Percentiles rank a stretch among this genome's conserved stretches.
These are phyloP conservation scores for Microthlaspi erraticum DNA, from an alignment of 345 rosid species.

Conservation along the genomic window DNA sequence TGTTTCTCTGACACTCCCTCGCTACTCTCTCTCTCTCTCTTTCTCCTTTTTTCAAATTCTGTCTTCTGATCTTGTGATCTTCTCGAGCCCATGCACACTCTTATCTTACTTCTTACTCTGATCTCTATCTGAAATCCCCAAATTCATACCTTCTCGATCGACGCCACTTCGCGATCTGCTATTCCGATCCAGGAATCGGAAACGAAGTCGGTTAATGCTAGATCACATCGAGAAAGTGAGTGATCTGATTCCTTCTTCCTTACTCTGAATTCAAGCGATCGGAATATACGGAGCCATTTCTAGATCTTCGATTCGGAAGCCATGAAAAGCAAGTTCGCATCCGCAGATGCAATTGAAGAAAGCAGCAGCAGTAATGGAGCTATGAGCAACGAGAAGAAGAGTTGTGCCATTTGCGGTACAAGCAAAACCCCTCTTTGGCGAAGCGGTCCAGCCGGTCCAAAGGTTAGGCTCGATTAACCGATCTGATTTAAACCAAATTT, in stretches of 20 bases:
- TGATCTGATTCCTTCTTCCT: conserved; percentile 39
- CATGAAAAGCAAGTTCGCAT: conserved; percentile 36
- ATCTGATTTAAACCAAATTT: background rate
- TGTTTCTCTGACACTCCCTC: conserved; percentile 40
- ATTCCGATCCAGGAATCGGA: conserved; percentile 9
- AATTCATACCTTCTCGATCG: conserved; percentile 14
- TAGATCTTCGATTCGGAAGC: conserved; percentile 51
- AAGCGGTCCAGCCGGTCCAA: conserved; percentile 86
- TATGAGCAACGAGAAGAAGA: conserved; percentile 46
- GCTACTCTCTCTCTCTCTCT: conserved; percentile 20
- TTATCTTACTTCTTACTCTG: background rate
- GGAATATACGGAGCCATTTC: background rate
- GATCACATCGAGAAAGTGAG: conserved; percentile 62
- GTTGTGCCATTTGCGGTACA: conserved; percentile 76
- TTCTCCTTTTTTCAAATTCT: conserved; percentile 11
- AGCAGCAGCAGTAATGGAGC: conserved; percentile 36
- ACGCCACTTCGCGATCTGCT: conserved; percentile 25
- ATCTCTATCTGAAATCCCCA: background rate
- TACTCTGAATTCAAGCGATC: background rate
- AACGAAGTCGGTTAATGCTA: conserved; percentile 45
- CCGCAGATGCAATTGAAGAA: conserved; percentile 42
- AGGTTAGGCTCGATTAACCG: conserved; percentile 46
- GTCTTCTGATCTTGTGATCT: conserved; percentile 5
- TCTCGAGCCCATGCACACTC: background rate
- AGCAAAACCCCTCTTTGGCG: conserved; percentile 91